These are phyloP conservation scores for Diaporthe eres DNA, from an alignment of 2,329 filamentous ascomycete genomes.

Conservation along the genomic window DNA sequence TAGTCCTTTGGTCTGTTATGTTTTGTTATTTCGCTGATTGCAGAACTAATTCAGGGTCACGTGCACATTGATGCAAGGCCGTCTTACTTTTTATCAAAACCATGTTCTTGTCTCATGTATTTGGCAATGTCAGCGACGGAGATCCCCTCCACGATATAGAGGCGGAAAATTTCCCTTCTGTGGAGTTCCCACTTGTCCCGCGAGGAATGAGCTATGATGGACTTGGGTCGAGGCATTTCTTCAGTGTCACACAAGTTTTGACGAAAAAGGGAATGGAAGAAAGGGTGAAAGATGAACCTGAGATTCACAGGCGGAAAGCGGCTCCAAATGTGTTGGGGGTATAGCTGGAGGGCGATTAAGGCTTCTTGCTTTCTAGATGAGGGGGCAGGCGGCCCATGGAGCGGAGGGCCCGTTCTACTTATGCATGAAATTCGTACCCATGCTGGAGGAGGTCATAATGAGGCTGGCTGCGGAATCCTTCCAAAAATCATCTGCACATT, in stretches of 20 bases:
- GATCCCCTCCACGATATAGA: neutral
- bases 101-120: neutral
- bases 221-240: neutral
- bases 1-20: conserved; percentile 5
- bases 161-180: neutral
- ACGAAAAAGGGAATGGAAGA: neutral
- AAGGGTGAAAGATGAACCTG: neutral
- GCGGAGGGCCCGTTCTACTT: too few species aligned
- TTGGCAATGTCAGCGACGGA: neutral
- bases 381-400: too few species aligned
- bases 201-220: neutral
- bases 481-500: too few species aligned
- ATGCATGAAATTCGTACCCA: too few species aligned
- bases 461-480: too few species aligned
- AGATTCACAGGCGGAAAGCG: neutral
- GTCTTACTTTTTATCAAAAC: neutral
- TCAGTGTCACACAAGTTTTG: neutral
- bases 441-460: too few species aligned
- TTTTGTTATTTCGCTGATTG: too few species aligned
- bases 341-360: too few species aligned
- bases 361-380: too few species aligned
- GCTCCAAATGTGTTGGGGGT: too few species aligned
- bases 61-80: too few species aligned
- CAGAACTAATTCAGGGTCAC: neutral
- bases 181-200: neutral